Evolutionary conservation across 78 protist species (phyloP).

Genomic region (slime mould (Dictyostelium discoideum)): dicty_2.7 NC_007089.4:1330501-1331000

Average conservation of each 20-base stretch:
- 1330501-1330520: not conserved
- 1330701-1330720: not conserved
- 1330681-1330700: not conserved
- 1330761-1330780: not conserved
- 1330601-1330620: not conserved
- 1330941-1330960: not conserved
- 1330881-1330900: not conserved
- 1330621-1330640: not conserved
- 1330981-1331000: not conserved
- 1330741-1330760: not conserved
- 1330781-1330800: not conserved
- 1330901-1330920: not conserved
- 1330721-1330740: not conserved
- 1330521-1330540: not conserved
- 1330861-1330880: not conserved
- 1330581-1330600: not conserved
- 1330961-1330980: not conserved
- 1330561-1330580: conserved; percentile 1
- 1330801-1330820: not conserved
- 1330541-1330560: not conserved
- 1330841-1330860: not conserved
- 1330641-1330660: not conserved
- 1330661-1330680: not conserved
- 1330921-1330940: not conserved
- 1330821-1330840: not conserved